These are phyloP conservation scores for Ceriops decandra DNA, from an alignment of 345 rosid genomes.

Conservation along the genomic window DNA sequence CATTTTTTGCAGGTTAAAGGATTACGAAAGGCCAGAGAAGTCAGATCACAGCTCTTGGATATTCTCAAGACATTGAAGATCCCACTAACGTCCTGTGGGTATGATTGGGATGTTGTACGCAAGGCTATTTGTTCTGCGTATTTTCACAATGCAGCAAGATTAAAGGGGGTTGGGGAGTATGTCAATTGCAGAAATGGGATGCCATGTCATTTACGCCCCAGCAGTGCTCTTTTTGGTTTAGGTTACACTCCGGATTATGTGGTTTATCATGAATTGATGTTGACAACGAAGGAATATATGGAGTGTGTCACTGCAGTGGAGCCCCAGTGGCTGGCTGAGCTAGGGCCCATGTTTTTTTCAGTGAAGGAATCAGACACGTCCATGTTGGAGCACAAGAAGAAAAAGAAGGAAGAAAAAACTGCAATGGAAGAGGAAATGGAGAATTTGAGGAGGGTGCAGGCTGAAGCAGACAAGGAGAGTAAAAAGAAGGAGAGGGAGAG, in stretches of 20 bases:
- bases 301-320: constrained; percentile 93
- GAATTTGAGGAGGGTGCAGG: constrained; percentile 71
- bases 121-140: constrained; percentile 92
- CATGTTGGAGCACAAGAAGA: constrained; percentile 85
- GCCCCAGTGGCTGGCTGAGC: constrained; percentile 90
- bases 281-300: constrained; percentile 95
- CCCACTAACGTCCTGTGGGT: constrained; percentile 69
- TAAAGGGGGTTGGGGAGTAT: constrained; percentile 96
- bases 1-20: constrained; percentile 88
- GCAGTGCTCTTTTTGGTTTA: constrained; percentile 85
- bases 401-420: constrained; percentile 79
- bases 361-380: constrained; percentile 90
- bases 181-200: constrained; percentile 80
- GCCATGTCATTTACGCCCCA: constrained; percentile 95
- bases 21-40: constrained; percentile 83
- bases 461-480: constrained; percentile 45
- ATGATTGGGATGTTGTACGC: constrained; percentile 68
- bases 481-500: constrained; percentile 56
- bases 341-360: constrained; percentile 96
- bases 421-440: constrained; percentile 99
- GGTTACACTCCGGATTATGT: constrained; percentile 86
- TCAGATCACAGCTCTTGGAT: constrained; percentile 89
- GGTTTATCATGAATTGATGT: constrained; percentile 82
- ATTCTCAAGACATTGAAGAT: constrained; percentile 81
- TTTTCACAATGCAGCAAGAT: constrained; percentile 86